These are phyloP conservation scores for Dalbergia oliveri DNA, from an alignment of 306 rosid genomes.

Conservation along the genomic window DNA sequence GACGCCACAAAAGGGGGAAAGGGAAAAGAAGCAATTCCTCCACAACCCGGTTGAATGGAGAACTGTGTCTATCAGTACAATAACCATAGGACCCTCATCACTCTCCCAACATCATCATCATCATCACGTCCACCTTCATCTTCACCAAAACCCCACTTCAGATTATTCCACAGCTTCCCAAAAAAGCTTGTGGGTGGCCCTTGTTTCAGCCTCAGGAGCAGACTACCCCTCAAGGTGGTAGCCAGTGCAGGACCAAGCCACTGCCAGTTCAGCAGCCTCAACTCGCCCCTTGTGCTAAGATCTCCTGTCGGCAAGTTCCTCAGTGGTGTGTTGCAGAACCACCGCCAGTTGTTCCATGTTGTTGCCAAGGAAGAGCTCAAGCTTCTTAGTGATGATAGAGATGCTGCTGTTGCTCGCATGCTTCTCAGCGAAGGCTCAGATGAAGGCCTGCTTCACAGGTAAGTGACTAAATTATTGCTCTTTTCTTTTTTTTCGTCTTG, in stretches of 20 bases:
- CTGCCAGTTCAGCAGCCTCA: slow-evolving; percentile 63
- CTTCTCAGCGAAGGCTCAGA: slow-evolving; percentile 53
- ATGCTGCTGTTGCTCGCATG: slow-evolving; percentile 69
- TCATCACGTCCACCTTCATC: neutral
- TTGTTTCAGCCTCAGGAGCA: too few species aligned
- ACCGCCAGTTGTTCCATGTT: slow-evolving; percentile 80
- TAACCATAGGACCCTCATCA: slow-evolving; percentile 3
- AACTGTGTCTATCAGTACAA: slow-evolving; percentile 39
- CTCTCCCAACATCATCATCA: neutral
- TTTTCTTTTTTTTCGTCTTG: neutral
- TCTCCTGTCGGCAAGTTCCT: slow-evolving; percentile 73
- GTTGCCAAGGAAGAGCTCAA: slow-evolving; percentile 76
- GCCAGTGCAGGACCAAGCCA: slow-evolving; percentile 50
- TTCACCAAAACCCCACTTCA: slow-evolving; percentile 20
- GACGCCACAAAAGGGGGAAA: neutral
- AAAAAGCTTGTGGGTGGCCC: neutral
- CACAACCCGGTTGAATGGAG: slow-evolving; percentile 53
- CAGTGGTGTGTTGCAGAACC: slow-evolving; percentile 77
- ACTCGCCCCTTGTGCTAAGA: slow-evolving; percentile 75
- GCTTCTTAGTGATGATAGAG: slow-evolving; percentile 71
- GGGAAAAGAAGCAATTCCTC: too few species aligned
- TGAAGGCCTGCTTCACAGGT: slow-evolving; percentile 88
- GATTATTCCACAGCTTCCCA: slow-evolving; percentile 10
- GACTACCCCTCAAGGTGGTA: neutral
- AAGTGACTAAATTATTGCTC: neutral